Base-by-base conservation (phyloP, 495 filamentous ascomycete genomes). In the Penicillium paradoxum region DNA sequence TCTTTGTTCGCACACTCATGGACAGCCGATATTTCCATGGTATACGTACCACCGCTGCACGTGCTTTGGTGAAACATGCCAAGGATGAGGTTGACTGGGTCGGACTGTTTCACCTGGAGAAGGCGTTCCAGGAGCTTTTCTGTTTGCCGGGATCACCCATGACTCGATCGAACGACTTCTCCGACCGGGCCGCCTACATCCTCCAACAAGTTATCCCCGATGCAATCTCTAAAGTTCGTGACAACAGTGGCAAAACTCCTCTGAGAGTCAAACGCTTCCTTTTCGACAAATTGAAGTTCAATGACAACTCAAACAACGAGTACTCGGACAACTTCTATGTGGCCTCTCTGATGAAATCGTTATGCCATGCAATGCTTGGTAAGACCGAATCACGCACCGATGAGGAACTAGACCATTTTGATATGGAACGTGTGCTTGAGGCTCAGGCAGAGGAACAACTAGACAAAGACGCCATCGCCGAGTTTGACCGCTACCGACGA, bases 21-120 rank as follows among this genome's bases (percentile, higher is more conserved):
- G 93, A 99, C 65, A 76, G 77, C 44, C 81, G 91, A 45, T 99
- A 99, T 63, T 99, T 91, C 67, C 85, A 95, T 63, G 91, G 91
- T 14, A 90, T 99, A 44, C 88, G 93, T 18, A 81, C 83, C 7
- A 82, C 90, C 68, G 93, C 93, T 14, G 85, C 87, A 19, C 77
- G 82, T 22, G 83, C 83, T 36, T 74, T 98, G 22, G 78, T 87
- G 5, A 87, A 80, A 45, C 87, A 89, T 63, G 89, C 87, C 8
- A 83, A 74, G 45, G 77, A 80, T 44, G 76, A 85, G 25, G 69
- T 86, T 30, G 78, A 87, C 58, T 90, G 85, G 83, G 81, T 95
- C 19, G 95, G 95, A 10, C 69, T 87, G 30, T 85, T 80, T 40
- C 93, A 99, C 67, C 81, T 99, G 1, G 79, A 87, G 57, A 86